Conservation (phyloP, 1,139 yeast species). For the Casaregolazyma lundiana region DNA sequence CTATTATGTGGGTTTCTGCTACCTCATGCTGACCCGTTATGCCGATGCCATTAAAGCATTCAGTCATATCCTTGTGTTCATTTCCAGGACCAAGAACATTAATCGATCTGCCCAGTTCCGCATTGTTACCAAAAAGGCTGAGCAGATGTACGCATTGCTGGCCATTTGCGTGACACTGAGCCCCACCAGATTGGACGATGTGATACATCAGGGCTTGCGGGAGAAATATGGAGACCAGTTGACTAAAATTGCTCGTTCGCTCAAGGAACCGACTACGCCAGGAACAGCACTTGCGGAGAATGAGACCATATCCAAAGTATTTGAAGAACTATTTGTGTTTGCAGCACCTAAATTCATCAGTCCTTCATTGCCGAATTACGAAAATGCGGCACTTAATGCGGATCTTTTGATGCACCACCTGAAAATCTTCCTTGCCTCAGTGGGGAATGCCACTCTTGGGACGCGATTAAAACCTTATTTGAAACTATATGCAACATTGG, state of each 20-base stretch:
- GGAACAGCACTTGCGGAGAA: conserved; percentile 22
- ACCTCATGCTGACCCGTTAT: conserved; percentile 46
- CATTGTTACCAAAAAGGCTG: conserved; percentile 44
- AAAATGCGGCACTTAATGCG: conserved; percentile 30
- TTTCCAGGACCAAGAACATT: conserved; percentile 44
- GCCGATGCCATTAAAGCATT: conserved; percentile 47
- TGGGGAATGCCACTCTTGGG: conserved; percentile 37
- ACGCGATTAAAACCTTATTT: conserved; percentile 43
- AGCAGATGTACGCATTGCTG: conserved; percentile 47
- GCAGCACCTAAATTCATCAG: conserved; percentile 48
- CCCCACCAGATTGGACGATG: conserved; percentile 45
- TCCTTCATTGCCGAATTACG: conserved; percentile 37
- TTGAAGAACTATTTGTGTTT: conserved; percentile 43
- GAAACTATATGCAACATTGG: conserved; percentile 44
- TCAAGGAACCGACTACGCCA: conserved; percentile 4
- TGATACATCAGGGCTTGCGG: conserved; percentile 39
- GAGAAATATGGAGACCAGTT: conserved; percentile 47
- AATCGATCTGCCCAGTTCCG: conserved; percentile 44
- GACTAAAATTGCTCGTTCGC: conserved; percentile 39
- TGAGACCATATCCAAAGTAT: conserved; percentile 38
- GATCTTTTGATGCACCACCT: conserved; percentile 43
- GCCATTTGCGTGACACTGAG: conserved; percentile 44
- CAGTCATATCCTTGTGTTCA: conserved; percentile 43
- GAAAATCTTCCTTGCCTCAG: conserved; percentile 41
- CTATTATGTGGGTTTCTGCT: conserved; percentile 48